Evolutionary conservation across 148 eudicot genomes (phyloP), one percentile per base, ranked within the genome.

Genomic region (Diospyros lotus): DNA sequence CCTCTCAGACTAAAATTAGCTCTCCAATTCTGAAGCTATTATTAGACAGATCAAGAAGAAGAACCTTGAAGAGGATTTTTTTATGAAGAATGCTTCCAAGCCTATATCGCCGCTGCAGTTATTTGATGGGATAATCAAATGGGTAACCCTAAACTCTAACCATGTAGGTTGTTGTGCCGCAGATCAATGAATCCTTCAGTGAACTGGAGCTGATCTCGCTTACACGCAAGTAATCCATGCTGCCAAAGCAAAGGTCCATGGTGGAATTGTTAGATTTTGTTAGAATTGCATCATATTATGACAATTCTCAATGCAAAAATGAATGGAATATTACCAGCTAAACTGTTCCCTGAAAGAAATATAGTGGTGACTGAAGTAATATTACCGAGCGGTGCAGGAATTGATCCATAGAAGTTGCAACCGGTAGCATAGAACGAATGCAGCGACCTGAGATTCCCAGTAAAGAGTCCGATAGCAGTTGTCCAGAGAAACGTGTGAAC

Each of bases 401-500:
- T 9, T 1, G 48, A 64, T 42, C 68, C 68, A 43, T 40, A 41
- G 17, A 64, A 41, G 1, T 64, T 64, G 48, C 79, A 74, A 13
- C 39, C 41, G 12, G 4, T 10, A 3, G 75, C 41, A 39, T 50
- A 14, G 2, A 83, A 72, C 6, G 56, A 39, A 28, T 56, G 53
- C 68, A 79, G 28, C 44, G 71, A 63, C n/a, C 62, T 52, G 13
- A 68, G 71, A 64, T 80, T 68, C n/a, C 61, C 52, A 15, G 74
- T 73, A n/a, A n/a, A 28, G 79, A 73, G 48, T 73, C 6, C 2
- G 84, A n/a, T n/a, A n/a, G 81, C 15, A 82, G 58, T 58, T 60
- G 41, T 14, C 73, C 42, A 0, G 51, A 42, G 13, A 82, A 73
- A 15, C 39, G 53, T 39, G 48, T 73, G 1, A 0, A 0, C 4